phyloP scores from a whole-genome alignment of 2,329 filamentous ascomycete species.

The Ceratocystis albifundus region DNA sequence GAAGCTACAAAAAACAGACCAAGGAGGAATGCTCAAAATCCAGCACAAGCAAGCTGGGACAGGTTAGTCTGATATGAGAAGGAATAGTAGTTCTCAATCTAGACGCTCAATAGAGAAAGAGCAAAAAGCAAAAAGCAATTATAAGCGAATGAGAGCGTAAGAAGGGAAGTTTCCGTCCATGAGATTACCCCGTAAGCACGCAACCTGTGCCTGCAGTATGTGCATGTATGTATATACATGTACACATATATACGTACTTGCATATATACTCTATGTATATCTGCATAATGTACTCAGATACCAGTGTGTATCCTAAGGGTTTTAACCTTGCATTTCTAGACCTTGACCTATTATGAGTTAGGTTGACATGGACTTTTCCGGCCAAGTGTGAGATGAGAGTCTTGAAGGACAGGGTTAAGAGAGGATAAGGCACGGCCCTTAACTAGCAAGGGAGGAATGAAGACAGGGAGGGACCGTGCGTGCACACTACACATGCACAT shows the following conservation, averaged over 20 bases:
- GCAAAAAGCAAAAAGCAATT: not conserved
- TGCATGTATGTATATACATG: not conserved
- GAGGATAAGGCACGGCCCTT: constrained; percentile 7
- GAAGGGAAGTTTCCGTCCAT: not conserved
- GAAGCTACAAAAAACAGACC: constrained; percentile 5
- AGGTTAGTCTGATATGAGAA: constrained; percentile 5
- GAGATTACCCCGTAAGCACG: not conserved
- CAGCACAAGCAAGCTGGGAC: not conserved
- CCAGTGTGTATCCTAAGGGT: not conserved
- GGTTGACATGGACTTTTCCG: constrained; percentile 1
- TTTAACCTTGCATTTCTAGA: not conserved
- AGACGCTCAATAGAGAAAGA: not conserved
- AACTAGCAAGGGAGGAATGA: constrained; percentile 2
- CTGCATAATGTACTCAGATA: not conserved
- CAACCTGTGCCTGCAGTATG: not conserved
- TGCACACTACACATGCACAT: constrained; percentile 1
- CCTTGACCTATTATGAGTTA: not conserved
- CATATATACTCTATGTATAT: not conserved
- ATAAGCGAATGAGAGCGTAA: not conserved
- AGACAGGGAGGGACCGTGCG: constrained; percentile 1
- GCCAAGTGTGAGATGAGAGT: not conserved
- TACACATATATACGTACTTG: not conserved
- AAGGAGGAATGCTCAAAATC: not conserved
- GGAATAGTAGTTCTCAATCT: not conserved
- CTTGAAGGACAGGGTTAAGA: not conserved